Base-by-base conservation (phyloP, 768 basidiomycete genomes). In the Suillus discolor region DNA sequence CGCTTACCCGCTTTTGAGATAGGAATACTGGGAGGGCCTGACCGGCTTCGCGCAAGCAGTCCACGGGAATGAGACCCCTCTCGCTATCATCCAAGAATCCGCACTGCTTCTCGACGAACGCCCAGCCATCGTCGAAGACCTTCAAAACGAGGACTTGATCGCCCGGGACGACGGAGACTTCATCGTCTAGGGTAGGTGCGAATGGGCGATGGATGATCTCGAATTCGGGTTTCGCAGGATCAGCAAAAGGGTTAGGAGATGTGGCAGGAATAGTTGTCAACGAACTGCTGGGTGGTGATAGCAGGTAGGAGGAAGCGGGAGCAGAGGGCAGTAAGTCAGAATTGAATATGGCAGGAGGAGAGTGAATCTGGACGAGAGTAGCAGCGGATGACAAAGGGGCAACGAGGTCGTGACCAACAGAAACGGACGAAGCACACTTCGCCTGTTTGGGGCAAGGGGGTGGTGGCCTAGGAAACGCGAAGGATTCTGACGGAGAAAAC, bases 71-170 rank as follows among this genome's bases (percentile, higher is more conserved):
- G 62, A 91, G 72, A 0, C 90, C 90, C 45, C 74, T 74, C 4
- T 71, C 72, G 36, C 49, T 66, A 65, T 39, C 36, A 13, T 34
- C 61, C 18, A 25, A 25, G 2, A 57, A 45, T 8, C 54, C 18
- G 2, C 65, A 66, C 12, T 83, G 62, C 65, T 80, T 85, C 77
- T 89, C 84, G 44, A 89, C 85, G 67, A 84, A 74, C 7, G 85
- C 85, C 91, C 91, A 92, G 1, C 90, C 91, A 69, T 92, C 91
- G 65, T 89, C 86, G 71, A 87, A 92, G 28, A 84, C 70, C 59
- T 79, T 76, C 13, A 88, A 6, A 38, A 92, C 75, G 70, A 76
- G 83, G 13, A 91, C 85, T 6, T 70, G 69, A 59, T 91, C 89
- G 1, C 83, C 85, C 0, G 78, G 76, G 0, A 28, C 45, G 1